phyloP scores from a whole-genome alignment of 371 early-diverging fungal genomes.

The Circinella umbellata region DNA sequence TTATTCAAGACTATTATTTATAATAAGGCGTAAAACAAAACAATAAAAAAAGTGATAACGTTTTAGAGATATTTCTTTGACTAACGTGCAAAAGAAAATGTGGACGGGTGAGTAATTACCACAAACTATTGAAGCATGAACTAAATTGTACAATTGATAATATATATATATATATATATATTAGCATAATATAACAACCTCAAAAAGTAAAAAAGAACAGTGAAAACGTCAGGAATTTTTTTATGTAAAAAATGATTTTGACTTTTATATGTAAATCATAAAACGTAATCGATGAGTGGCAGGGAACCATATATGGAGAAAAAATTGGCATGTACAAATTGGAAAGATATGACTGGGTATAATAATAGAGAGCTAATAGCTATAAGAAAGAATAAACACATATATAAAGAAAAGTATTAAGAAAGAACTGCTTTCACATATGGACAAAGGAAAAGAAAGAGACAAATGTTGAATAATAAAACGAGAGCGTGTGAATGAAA shows the following conservation, averaged over 20 bases:
- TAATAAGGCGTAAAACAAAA: background rate
- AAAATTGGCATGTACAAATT: background rate
- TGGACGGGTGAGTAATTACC: background rate
- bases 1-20: background rate
- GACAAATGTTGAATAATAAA: background rate
- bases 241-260: too few species aligned
- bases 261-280: too few species aligned
- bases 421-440: background rate
- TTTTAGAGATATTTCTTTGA: background rate
- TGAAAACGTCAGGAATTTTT: too few species aligned
- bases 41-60: background rate
- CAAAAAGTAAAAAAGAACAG: too few species aligned
- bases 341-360: background rate
- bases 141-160: background rate
- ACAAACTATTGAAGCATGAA: too few species aligned
- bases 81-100: background rate
- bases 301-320: background rate
- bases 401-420: background rate
- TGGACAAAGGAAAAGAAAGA: background rate
- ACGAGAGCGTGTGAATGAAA: background rate
- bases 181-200: background rate
- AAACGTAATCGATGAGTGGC: too few species aligned
- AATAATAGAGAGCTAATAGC: background rate
- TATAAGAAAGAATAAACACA: background rate
- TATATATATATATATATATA: background rate